phyloP scores from a whole-genome alignment of 2,329 filamentous ascomycete genomes.

The Cordyceps pruinosa region DNA sequence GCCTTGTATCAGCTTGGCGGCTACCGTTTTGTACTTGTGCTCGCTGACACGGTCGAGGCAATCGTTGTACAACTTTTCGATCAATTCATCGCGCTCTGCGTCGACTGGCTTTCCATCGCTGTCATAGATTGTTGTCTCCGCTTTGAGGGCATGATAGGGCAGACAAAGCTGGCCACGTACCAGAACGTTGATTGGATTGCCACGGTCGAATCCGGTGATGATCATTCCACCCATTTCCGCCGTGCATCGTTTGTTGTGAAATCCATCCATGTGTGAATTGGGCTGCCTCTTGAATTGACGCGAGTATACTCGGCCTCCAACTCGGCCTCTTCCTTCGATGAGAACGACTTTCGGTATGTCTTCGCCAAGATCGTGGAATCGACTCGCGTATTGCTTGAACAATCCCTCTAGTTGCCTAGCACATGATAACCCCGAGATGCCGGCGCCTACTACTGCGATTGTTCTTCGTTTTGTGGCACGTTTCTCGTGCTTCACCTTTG shows the following conservation, averaged over 20 bases:
- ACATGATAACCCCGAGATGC: slow-evolving; percentile 88
- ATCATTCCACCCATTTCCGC: slow-evolving; percentile 98
- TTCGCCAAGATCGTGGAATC: slow-evolving; percentile 58
- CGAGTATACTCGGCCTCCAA: slow-evolving; percentile 92
- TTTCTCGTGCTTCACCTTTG: slow-evolving; percentile 31
- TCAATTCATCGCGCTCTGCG: slow-evolving; percentile 67
- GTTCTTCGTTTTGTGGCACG: slow-evolving; percentile 49
- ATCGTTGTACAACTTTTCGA: slow-evolving; percentile 91
- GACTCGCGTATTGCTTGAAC: slow-evolving; percentile 69
- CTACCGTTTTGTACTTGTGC: slow-evolving; percentile 73
- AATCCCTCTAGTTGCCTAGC: slow-evolving; percentile 86
- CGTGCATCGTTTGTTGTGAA: slow-evolving; percentile 61
- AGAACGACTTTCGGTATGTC: slow-evolving; percentile 68
- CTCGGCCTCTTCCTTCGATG: slow-evolving; percentile 76
- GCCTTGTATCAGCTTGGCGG: slow-evolving; percentile 68
- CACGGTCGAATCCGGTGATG: slow-evolving; percentile 91
- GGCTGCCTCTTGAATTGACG: slow-evolving; percentile 56
- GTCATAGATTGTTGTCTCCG: slow-evolving; percentile 87
- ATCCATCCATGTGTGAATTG: slow-evolving; percentile 40
- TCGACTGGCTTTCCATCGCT: slow-evolving; percentile 72
- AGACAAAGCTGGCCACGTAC: slow-evolving; percentile 85
- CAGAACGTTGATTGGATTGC: slow-evolving; percentile 87
- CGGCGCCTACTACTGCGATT: slow-evolving; percentile 82
- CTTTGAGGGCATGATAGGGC: slow-evolving; percentile 72
- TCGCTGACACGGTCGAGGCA: slow-evolving; percentile 85